Percentiles rank a stretch among this genome's conserved stretches.
These are phyloP conservation scores for Rhytidiadelphus loreus DNA, from an alignment of 225 moss, liverwort and hornwort genomes.

Conservation along the genomic window DNA sequence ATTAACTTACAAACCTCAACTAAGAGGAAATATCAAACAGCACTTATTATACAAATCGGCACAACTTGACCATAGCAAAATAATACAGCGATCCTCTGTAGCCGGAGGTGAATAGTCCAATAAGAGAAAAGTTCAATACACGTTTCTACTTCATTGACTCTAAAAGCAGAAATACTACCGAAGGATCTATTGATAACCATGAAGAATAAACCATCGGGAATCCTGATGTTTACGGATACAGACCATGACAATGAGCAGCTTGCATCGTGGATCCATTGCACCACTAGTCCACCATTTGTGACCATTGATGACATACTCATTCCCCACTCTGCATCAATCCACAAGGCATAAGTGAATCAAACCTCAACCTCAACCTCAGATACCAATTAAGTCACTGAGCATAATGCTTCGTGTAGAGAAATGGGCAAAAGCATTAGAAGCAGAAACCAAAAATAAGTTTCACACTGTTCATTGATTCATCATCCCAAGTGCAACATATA, in stretches of 20 bases:
- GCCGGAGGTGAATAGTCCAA: neutral
- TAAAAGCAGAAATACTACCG: neutral
- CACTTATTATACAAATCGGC: neutral
- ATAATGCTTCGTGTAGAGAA: neutral
- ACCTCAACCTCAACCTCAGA: neutral
- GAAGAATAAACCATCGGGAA: neutral
- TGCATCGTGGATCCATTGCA: conserved; percentile 98
- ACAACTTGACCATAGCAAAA: neutral
- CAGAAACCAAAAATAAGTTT: neutral
- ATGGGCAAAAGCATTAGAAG: neutral
- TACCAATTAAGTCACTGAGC: neutral
- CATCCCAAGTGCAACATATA: neutral
- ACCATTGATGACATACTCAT: conserved; percentile 88
- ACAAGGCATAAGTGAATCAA: neutral
- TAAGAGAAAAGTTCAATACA: neutral
- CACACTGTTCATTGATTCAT: neutral
- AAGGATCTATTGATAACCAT: neutral
- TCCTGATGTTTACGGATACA: neutral
- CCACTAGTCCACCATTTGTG: conserved; percentile 99
- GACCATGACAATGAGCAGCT: conserved; percentile 96
- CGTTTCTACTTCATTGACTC: neutral
- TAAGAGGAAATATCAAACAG: neutral
- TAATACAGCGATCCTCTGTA: neutral
- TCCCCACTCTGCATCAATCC: conserved; percentile 46
- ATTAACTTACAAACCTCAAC: neutral